phyloP scores from a whole-genome alignment of 1,284 basidiomycete species.

The Xanthoconium separans region DNA sequence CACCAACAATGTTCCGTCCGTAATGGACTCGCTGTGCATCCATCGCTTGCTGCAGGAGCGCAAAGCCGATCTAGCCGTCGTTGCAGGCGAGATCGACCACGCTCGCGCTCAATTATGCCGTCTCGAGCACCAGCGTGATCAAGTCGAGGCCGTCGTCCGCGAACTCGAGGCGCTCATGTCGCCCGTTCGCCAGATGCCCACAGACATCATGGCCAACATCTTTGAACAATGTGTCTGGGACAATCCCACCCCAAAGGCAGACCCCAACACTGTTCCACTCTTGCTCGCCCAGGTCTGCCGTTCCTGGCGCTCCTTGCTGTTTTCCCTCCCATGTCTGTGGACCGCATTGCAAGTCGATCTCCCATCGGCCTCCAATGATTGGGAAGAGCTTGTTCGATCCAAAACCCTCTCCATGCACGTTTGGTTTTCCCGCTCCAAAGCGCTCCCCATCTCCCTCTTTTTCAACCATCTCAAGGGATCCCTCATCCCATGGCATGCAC shows the following conservation, averaged over 20 bases:
- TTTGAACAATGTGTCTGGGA: constrained; percentile 26
- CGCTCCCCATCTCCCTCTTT: constrained; percentile 29
- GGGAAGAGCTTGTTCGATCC: constrained; percentile 28
- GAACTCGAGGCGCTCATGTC: constrained; percentile 32
- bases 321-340: constrained; percentile 31
- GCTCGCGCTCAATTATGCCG: constrained; percentile 18
- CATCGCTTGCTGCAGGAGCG: constrained; percentile 19
- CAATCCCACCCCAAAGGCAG: constrained; percentile 4
- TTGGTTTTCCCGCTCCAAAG: constrained; percentile 31
- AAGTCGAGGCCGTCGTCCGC: constrained; percentile 14
- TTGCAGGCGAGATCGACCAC: constrained; percentile 21
- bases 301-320: constrained; percentile 30
- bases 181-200: constrained; percentile 34
- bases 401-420: constrained; percentile 28
- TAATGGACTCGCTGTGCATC: constrained; percentile 18
- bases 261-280: constrained; percentile 21
- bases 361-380: constrained; percentile 19
- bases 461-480: constrained; percentile 26
- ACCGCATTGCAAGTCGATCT: constrained; percentile 24
- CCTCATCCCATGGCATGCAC: constrained; percentile 26
- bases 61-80: constrained; percentile 10
- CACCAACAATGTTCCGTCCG: constrained; percentile 29
- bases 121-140: constrained; percentile 21
- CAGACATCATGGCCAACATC: constrained; percentile 28
- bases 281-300: constrained; percentile 30